phyloP scores from a whole-genome alignment of 2,329 filamentous ascomycete genomes.

The Nigrospora oryzae region DNA sequence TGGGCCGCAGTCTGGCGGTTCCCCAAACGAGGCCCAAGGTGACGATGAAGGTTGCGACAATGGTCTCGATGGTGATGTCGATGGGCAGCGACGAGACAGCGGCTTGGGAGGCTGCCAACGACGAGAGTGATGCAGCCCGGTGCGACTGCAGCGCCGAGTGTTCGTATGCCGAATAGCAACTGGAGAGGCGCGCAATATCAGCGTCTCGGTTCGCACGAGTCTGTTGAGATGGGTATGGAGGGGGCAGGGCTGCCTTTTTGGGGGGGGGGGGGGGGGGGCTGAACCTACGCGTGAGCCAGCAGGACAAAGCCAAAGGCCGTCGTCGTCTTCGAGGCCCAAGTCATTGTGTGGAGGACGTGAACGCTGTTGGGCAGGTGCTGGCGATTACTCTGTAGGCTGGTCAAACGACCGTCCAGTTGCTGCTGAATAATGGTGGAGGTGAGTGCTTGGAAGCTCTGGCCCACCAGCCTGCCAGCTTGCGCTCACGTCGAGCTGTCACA shows the following conservation, averaged over 20 bases:
- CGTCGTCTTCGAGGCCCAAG: conserved; percentile 57
- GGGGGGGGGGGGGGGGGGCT: background rate
- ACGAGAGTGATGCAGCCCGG: conserved; percentile 35
- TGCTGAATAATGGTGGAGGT: too few relatives aligned
- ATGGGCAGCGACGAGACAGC: conserved; percentile 53
- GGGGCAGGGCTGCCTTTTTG: background rate
- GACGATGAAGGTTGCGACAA: conserved; percentile 73
- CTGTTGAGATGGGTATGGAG: conserved; percentile 7
- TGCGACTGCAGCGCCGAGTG: conserved; percentile 67
- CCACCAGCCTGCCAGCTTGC: too few relatives aligned
- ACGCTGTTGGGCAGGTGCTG: too few relatives aligned
- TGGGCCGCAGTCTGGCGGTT: conserved; percentile 72
- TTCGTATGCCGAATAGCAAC: conserved; percentile 94
- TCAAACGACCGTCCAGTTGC: too few relatives aligned
- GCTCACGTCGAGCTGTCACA: too few relatives aligned
- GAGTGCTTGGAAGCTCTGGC: too few relatives aligned
- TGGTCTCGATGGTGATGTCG: conserved; percentile 76
- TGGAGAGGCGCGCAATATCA: conserved; percentile 25
- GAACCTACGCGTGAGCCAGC: conserved; percentile 73
- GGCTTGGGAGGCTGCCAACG: conserved; percentile 32
- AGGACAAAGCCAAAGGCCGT: conserved; percentile 70
- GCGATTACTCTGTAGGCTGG: too few relatives aligned
- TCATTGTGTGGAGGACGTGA: conserved; percentile 38
- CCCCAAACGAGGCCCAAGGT: conserved; percentile 73
- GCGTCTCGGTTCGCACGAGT: background rate